Percentiles rank a stretch among this genome's conserved stretches.
Conservation (phyloP, 2,329 filamentous ascomycete genomes). For the Epichloe festucae region DNA sequence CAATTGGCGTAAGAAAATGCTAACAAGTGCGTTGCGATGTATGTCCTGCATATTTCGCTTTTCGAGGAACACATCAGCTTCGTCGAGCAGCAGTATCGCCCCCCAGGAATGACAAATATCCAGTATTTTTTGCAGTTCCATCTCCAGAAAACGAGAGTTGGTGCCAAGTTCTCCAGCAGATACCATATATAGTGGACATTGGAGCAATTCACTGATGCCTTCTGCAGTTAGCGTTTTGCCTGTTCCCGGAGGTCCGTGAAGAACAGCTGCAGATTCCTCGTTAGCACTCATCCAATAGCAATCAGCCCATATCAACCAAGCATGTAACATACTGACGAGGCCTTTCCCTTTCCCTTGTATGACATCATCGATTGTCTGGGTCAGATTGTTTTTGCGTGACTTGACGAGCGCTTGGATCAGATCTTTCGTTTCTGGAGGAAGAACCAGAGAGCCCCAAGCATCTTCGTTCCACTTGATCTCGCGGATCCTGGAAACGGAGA, state of each 20-base stretch:
- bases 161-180: conserved; percentile 73
- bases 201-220: conserved; percentile 70
- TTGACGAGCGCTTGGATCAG: conserved; percentile 68
- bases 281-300: background rate
- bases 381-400: conserved; percentile 69
- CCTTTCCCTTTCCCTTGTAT: conserved; percentile 79
- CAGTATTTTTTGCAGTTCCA: conserved; percentile 65
- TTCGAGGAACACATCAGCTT: conserved; percentile 76
- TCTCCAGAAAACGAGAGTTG: conserved; percentile 59
- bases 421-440: conserved; percentile 47
- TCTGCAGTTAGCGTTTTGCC: conserved; percentile 85
- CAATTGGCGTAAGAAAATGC: conserved; percentile 72
- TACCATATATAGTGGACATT: conserved; percentile 72
- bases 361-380: conserved; percentile 71
- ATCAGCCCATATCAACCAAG: background rate
- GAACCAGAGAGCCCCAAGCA: conserved; percentile 71
- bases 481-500: conserved; percentile 63
- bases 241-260: conserved; percentile 76
- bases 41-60: conserved; percentile 73
- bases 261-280: conserved; percentile 37
- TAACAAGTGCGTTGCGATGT: conserved; percentile 73
- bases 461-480: conserved; percentile 77
- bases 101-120: conserved; percentile 77
- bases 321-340: conserved; percentile 44
- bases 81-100: conserved; percentile 72